Conservation (phyloP, 2,329 filamentous ascomycete species). For the Zymoseptoria passerinii region DNA sequence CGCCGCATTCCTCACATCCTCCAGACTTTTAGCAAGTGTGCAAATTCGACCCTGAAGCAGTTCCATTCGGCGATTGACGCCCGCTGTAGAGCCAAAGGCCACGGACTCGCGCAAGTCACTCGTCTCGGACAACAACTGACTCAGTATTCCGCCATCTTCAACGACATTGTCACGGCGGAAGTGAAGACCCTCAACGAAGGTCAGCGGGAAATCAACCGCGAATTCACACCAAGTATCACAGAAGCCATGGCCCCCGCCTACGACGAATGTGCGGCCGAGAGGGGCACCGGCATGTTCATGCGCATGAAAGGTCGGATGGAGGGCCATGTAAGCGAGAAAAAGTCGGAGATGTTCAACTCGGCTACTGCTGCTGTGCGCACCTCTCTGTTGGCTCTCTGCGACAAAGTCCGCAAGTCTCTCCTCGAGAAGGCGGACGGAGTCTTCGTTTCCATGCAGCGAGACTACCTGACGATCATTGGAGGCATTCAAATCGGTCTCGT, state of each 20-base stretch:
- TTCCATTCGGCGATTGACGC: conserved; percentile 39
- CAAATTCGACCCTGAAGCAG: conserved; percentile 26
- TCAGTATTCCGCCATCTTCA: conserved; percentile 37
- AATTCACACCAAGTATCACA: conserved; percentile 44
- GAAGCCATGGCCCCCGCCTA: conserved; percentile 43
- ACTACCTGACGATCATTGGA: conserved; percentile 33
- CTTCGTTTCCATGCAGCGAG: conserved; percentile 28
- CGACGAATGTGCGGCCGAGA: conserved; percentile 36
- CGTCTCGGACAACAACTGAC: conserved; percentile 36
- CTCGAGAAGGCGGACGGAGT: conserved; percentile 40
- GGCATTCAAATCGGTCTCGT: conserved; percentile 10
- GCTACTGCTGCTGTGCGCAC: conserved; percentile 37
- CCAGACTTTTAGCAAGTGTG: conserved; percentile 28
- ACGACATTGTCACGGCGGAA: conserved; percentile 29
- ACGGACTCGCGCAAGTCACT: conserved; percentile 33
- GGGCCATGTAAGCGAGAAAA: conserved; percentile 34
- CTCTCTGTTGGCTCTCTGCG: conserved; percentile 30
- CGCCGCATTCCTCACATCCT: conserved; percentile 36
- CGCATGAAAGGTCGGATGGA: conserved; percentile 48
- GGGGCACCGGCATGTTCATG: conserved; percentile 39
- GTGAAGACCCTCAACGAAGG: conserved; percentile 33
- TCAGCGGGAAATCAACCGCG: conserved; percentile 47
- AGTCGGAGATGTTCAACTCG: conserved; percentile 43
- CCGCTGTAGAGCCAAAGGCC: conserved; percentile 33
- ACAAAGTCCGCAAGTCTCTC: conserved; percentile 37